Conservation (phyloP, 305 asterid species). For the Solanum hybrid region DNA sequence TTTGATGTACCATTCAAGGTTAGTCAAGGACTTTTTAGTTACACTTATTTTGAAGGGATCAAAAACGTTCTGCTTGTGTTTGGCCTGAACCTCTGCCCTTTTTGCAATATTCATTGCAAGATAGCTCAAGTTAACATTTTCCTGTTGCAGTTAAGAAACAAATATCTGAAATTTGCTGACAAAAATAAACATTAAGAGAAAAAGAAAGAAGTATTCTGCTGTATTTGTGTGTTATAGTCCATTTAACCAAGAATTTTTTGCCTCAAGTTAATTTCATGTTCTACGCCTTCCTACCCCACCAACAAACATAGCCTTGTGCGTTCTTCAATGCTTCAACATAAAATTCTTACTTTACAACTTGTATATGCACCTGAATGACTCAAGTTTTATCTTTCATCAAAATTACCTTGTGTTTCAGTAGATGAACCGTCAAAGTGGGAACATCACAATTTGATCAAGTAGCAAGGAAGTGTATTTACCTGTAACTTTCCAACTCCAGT, state of each 20-base stretch:
- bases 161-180: neutral
- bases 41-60: constrained; percentile 16
- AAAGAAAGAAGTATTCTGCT: neutral
- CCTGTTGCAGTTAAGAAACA: constrained; percentile 1
- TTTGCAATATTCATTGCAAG: neutral
- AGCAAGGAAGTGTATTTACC: neutral
- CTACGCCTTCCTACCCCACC: neutral
- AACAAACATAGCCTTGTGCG: neutral
- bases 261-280: neutral
- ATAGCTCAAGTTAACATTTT: neutral
- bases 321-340: neutral
- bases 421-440: neutral
- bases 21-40: constrained; percentile 10
- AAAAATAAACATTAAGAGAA: neutral
- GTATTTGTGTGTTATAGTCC: neutral
- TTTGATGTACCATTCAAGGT: constrained; percentile 24
- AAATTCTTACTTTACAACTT: neutral
- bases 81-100: neutral
- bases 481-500: constrained; percentile 10
- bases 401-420: neutral
- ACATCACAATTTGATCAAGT: neutral
- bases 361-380: neutral
- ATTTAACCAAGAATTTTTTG: neutral
- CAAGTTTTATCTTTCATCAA: neutral
- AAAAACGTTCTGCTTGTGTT: neutral